Conservation (phyloP, 345 rosid genomes). For the Sonneratia caseolaris region DNA sequence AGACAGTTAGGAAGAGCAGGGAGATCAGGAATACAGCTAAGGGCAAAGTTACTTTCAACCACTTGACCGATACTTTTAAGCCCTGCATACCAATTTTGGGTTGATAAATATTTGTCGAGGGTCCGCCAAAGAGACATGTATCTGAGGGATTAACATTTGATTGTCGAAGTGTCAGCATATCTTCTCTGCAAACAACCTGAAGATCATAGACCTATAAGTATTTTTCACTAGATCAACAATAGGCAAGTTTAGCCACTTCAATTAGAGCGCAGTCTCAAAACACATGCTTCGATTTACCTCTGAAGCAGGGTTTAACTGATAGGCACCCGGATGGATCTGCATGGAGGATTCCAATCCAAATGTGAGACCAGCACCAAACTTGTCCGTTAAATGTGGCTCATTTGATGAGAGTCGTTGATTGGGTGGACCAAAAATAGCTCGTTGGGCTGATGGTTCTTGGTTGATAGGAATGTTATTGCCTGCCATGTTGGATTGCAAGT, state of each 20-base stretch:
- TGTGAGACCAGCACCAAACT: constrained; percentile 31
- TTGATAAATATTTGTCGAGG: constrained; percentile 1
- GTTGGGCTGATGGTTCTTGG: constrained; percentile 26
- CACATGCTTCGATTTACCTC: constrained; percentile 24
- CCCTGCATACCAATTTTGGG: constrained; percentile 8
- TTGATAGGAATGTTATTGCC: constrained; percentile 20
- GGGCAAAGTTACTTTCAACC: too few species aligned
- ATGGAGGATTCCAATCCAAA: constrained; percentile 49
- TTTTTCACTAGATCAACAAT: neutral
- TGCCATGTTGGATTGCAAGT: constrained; percentile 17
- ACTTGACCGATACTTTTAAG: neutral
- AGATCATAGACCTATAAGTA: neutral
- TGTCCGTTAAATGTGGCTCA: constrained; percentile 25
- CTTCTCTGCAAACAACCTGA: constrained; percentile 41
- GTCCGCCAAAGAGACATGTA: constrained; percentile 31
- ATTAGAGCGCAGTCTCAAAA: constrained; percentile 13
- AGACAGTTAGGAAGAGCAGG: neutral
- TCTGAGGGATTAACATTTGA: constrained; percentile 27
- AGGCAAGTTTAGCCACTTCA: neutral
- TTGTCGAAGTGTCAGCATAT: constrained; percentile 28
- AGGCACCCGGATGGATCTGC: constrained; percentile 40
- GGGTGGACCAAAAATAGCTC: constrained; percentile 21
- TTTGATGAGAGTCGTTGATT: constrained; percentile 28
- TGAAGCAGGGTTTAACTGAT: constrained; percentile 27
- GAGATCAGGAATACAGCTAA: neutral